Evolutionary conservation across 306 rosid species (phyloP).

Genomic region (Sesbania bispinosa): DNA sequence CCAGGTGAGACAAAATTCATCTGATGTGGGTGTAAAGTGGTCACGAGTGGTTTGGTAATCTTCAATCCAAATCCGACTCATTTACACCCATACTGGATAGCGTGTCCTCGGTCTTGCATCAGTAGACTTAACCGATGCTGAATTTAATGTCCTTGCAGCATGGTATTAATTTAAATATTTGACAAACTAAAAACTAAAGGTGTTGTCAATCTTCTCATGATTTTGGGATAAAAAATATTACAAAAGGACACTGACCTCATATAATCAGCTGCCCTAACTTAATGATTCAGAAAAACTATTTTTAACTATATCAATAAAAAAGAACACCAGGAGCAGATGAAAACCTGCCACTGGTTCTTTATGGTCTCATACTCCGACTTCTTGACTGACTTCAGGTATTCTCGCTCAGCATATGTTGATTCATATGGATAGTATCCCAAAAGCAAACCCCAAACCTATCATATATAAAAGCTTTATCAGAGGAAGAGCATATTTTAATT

Average conservation of each 20-base stretch:
- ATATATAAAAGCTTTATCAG: conserved; percentile 25
- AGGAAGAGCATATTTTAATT: conserved; percentile 28
- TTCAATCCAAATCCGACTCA: neutral
- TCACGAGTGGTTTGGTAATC: neutral
- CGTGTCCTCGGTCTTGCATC: conserved; percentile 8
- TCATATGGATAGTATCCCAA: conserved; percentile 78
- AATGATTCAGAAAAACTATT: conserved; percentile 3
- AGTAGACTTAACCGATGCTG: neutral
- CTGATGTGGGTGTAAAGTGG: neutral
- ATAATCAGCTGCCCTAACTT: neutral
- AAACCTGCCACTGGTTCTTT: conserved; percentile 99
- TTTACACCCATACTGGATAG: conserved; percentile 13
- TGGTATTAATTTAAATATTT: neutral
- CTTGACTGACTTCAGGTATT: conserved; percentile 59
- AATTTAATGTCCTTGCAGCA: neutral
- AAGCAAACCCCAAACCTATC: conserved; percentile 86
- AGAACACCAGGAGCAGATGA: conserved; percentile 10
- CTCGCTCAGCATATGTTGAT: conserved; percentile 97
- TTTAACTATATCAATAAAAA: neutral
- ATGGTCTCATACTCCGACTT: conserved; percentile 76
- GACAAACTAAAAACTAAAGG: conserved; percentile 3
- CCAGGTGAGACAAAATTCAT: neutral
- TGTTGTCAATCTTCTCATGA: neutral
- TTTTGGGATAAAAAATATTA: neutral
- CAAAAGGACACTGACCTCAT: neutral